Evolutionary conservation across 2,329 filamentous ascomycete species (phyloP), one percentile per base, ranked within the genome.

Genomic region (Clarireedia sp.): DNA sequence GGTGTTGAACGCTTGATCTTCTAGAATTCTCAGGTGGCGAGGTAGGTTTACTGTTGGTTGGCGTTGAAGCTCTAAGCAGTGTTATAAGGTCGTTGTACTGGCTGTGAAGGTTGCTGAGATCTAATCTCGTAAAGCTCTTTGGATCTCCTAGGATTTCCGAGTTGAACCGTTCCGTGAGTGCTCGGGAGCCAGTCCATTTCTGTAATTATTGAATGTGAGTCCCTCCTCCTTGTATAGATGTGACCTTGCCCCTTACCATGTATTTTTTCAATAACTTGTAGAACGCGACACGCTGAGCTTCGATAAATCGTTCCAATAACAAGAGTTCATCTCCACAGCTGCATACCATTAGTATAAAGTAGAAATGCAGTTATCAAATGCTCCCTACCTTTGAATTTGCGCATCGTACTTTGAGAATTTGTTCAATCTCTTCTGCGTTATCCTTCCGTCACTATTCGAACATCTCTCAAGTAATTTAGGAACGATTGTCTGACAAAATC

Each of bases 211-310:
- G 48, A 24, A 29, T 19, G 38, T 38, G 19, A 26, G 37, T 41
- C 24, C 14, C 43, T 29, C n/a, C 16, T 51, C 29, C 29, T 33
- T 33, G 29, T 14, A 10, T 24, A 50, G 3, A 26, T 29, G 14
- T 41, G 48, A 45, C 9, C 17, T 45, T 8, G 23, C 29, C 12
- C 51, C 72, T n/a, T 71, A 81, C 80, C 75, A 77, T 80, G 72
- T 94, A 92, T 68, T 95, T 95, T 69, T 92, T 94, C 36, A 91
- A 74, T 38, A 95, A 85, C 72, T 95, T 95, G 54, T 82, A 80
- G 64, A 95, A 91, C 3, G 86, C 89, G 4, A 85, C 80, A 9
- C 84, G 77, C 67, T 95, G 89, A 2, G 86, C 86, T 57, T 80
- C 78, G 60, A 85, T 80, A 64, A 92, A 95, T 43, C 88, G 82